A percentile compares a stretch with the other conserved stretches of the same genome.
phyloP scores from a whole-genome alignment of 352 stramenopile genomes.

The Phytophthora podocarpi region DNA sequence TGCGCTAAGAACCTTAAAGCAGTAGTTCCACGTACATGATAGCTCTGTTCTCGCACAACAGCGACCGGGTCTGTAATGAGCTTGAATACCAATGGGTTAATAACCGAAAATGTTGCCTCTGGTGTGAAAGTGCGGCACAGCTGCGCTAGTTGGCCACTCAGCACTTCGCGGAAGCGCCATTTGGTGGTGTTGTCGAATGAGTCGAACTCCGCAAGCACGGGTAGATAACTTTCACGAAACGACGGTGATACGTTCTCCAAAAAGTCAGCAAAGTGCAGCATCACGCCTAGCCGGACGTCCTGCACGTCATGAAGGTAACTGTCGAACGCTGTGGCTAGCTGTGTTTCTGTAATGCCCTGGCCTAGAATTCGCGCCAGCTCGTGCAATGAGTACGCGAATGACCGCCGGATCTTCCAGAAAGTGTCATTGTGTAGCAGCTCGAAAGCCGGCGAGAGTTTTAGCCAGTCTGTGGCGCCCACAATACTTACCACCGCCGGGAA shows the following conservation, averaged over 20 bases:
- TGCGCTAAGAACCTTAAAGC: neutral
- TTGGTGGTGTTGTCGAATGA: slow-evolving; percentile 78
- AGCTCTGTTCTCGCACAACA: slow-evolving; percentile 74
- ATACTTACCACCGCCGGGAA: slow-evolving; percentile 91
- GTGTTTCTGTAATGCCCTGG: slow-evolving; percentile 74
- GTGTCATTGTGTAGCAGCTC: slow-evolving; percentile 76
- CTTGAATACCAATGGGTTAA: slow-evolving; percentile 79
- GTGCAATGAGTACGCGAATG: slow-evolving; percentile 93
- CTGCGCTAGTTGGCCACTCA: slow-evolving; percentile 77
- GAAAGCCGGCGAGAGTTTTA: slow-evolving; percentile 82
- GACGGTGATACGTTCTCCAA: slow-evolving; percentile 69
- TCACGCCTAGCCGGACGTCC: slow-evolving; percentile 82
- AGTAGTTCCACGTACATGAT: slow-evolving; percentile 39
- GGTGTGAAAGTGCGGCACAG: slow-evolving; percentile 75
- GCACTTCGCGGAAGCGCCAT: slow-evolving; percentile 80
- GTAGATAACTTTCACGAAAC: slow-evolving; percentile 81
- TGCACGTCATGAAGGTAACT: slow-evolving; percentile 83
- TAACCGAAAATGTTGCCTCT: slow-evolving; percentile 73
- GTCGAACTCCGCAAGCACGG: slow-evolving; percentile 73
- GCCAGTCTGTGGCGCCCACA: slow-evolving; percentile 71
- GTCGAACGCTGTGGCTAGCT: slow-evolving; percentile 85
- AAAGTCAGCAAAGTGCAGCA: slow-evolving; percentile 89
- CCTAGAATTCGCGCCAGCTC: slow-evolving; percentile 86
- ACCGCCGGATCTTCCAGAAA: slow-evolving; percentile 91
- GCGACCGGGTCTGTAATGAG: slow-evolving; percentile 79